Evolutionary conservation across 345 rosid genomes (phyloP).

Genomic region (Aquilaria sinensis): DNA sequence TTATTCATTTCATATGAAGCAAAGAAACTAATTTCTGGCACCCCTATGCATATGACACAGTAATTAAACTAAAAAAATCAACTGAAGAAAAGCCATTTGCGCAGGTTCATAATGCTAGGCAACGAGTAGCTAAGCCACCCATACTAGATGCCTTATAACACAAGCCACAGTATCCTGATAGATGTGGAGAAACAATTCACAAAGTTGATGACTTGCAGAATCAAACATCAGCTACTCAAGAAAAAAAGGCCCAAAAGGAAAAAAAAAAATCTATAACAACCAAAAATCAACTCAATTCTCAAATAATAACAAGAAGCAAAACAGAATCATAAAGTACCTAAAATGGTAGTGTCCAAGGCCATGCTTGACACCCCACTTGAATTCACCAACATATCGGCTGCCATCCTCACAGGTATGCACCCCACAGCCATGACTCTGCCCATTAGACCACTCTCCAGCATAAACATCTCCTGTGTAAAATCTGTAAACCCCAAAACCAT

Average conservation of each 20-base stretch:
- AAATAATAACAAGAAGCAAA: neutral
- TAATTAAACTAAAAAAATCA: too few relatives aligned
- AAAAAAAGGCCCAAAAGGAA: neutral
- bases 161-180: too few relatives aligned
- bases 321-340: constrained; percentile 40
- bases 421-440: constrained; percentile 96
- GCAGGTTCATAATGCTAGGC: too few relatives aligned
- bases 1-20: too few relatives aligned
- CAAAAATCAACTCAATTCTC: neutral
- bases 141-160: too few relatives aligned
- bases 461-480: constrained; percentile 94
- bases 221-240: neutral
- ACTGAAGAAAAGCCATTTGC: too few relatives aligned
- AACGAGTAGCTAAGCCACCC: too few relatives aligned
- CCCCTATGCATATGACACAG: too few relatives aligned
- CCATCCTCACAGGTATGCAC: constrained; percentile 96
- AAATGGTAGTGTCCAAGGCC: constrained; percentile 94
- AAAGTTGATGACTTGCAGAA: neutral
- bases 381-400: constrained; percentile 87
- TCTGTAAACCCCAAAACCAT: constrained; percentile 81
- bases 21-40: too few relatives aligned
- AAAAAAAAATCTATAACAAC: neutral
- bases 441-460: constrained; percentile 96
- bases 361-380: constrained; percentile 96
- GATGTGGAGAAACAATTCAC: neutral